Conservation (phyloP, 2,329 filamentous ascomycete species). For the Penicillium sp. region DNA sequence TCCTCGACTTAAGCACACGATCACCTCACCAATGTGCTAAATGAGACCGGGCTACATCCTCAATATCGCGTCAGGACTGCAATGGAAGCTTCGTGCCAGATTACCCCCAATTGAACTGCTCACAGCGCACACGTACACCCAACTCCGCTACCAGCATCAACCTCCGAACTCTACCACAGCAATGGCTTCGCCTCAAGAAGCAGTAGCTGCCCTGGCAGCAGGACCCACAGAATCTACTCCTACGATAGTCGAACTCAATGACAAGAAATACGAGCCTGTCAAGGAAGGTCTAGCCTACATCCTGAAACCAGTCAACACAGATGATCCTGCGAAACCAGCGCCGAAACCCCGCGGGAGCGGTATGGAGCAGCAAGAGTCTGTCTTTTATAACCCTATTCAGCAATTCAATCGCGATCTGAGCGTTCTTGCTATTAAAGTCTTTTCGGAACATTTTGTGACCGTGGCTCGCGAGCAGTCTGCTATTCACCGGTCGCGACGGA, state of each 20-base stretch:
- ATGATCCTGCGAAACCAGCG: constrained; percentile 31
- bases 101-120: background rate
- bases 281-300: constrained; percentile 67
- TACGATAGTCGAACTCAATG: constrained; percentile 23
- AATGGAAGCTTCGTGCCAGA: background rate
- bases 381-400: constrained; percentile 99
- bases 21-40: background rate
- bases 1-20: constrained; percentile 19
- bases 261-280: constrained; percentile 56
- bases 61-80: background rate
- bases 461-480: background rate
- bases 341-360: constrained; percentile 43
- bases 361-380: constrained; percentile 64
- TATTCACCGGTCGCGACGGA: constrained; percentile 20
- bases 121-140: background rate
- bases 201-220: background rate
- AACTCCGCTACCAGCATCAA: background rate
- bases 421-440: constrained; percentile 85
- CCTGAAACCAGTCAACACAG: constrained; percentile 53
- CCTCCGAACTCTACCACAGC: background rate
- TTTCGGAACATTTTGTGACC: constrained; percentile 64
- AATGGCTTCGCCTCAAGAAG: constrained; percentile 3
- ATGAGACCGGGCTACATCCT: background rate
- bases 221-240: background rate
- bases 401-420: constrained; percentile 98